Conservation (phyloP, 1,284 basidiomycete genomes). For the Waitea zeae region DNA sequence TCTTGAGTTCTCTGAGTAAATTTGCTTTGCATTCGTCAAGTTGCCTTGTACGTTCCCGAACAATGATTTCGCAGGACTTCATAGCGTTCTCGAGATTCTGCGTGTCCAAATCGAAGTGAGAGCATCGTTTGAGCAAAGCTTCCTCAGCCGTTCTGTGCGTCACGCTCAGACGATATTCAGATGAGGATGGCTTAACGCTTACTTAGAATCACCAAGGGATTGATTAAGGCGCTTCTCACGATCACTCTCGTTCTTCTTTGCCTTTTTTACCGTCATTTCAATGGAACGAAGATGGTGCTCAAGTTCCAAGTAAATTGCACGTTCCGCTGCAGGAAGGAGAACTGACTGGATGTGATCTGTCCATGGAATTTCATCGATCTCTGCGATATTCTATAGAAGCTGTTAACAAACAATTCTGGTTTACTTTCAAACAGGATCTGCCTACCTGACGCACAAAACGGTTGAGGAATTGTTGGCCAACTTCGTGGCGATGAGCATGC, state of each 20-base stretch:
- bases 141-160: constrained; percentile 63
- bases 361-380: constrained; percentile 90
- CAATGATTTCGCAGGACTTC: constrained; percentile 86
- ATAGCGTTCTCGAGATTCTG: constrained; percentile 55
- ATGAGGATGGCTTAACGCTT: constrained; percentile 1
- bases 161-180: constrained; percentile 1
- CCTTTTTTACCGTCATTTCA: constrained; percentile 75
- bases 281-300: constrained; percentile 84
- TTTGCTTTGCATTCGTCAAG: constrained; percentile 67
- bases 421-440: constrained; percentile 3
- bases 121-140: constrained; percentile 83
- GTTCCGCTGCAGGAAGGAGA: constrained; percentile 78
- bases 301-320: constrained; percentile 90
- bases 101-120: constrained; percentile 81
- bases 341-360: constrained; percentile 52
- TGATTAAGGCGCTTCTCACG: constrained; percentile 77
- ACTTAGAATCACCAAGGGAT: constrained; percentile 76
- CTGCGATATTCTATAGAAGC: constrained; percentile 67
- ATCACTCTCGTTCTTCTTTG: constrained; percentile 80
- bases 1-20: constrained; percentile 46
- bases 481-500: constrained; percentile 73
- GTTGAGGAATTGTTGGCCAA: constrained; percentile 77
- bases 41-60: constrained; percentile 65
- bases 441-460: constrained; percentile 71
- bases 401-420: constrained; percentile 3